phyloP scores from a whole-genome alignment of 345 rosid genomes.

The Linum tenue region DNA sequence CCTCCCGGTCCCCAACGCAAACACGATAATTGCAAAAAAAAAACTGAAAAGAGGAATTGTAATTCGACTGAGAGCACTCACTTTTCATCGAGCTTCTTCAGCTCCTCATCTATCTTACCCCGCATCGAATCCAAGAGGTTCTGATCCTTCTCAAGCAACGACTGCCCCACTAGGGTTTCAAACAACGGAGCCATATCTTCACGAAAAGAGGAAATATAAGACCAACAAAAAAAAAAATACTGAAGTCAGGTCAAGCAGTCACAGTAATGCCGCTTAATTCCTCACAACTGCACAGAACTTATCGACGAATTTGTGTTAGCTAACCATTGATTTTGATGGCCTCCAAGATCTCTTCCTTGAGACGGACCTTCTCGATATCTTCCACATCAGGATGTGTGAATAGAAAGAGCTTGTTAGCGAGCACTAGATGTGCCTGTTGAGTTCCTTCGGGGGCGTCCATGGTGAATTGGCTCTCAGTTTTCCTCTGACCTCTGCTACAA shows the following conservation, averaged over 20 bases:
- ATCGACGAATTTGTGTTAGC: neutral
- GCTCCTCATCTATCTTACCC: slow-evolving; percentile 57
- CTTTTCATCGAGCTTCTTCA: slow-evolving; percentile 88
- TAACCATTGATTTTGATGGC: slow-evolving; percentile 64
- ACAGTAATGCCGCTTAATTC: neutral
- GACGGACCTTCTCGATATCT: slow-evolving; percentile 89
- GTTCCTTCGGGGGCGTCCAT: slow-evolving; percentile 83
- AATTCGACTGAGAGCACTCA: slow-evolving; percentile 21
- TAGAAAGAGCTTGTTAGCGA: slow-evolving; percentile 74
- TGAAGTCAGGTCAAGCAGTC: neutral
- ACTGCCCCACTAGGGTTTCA: slow-evolving; percentile 65
- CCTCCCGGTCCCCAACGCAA: too few relatives aligned
- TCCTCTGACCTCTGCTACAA: too few relatives aligned
- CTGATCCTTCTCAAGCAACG: slow-evolving; percentile 68
- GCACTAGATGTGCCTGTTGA: slow-evolving; percentile 75
- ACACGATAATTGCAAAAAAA: too few relatives aligned
- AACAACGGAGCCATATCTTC: slow-evolving; percentile 81
- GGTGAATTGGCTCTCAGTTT: neutral
- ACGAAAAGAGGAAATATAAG: neutral
- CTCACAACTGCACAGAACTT: neutral
- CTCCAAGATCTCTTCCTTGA: slow-evolving; percentile 72
- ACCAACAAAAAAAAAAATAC: neutral
- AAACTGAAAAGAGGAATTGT: too few relatives aligned
- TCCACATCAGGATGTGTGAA: slow-evolving; percentile 64
- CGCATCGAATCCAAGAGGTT: slow-evolving; percentile 59